These are phyloP conservation scores for Russula griseocarnosa DNA, from an alignment of 768 basidiomycete species.

Conservation along the genomic window DNA sequence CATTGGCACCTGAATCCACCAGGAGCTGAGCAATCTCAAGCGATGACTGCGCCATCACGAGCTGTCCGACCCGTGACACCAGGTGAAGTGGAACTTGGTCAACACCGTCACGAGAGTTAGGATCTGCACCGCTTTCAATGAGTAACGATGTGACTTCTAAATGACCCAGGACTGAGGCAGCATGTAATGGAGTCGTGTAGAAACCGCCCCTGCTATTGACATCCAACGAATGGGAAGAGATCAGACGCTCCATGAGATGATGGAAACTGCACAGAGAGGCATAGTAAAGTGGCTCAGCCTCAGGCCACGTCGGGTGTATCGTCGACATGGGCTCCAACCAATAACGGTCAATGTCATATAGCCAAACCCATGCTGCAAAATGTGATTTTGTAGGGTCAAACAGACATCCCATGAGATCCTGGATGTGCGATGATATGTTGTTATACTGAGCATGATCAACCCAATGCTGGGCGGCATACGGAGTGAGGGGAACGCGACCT, in stretches of 20 bases:
- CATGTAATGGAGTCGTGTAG: no score
- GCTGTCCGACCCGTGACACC: no score
- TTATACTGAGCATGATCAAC: background rate
- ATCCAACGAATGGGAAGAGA: background rate
- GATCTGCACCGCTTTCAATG: no score
- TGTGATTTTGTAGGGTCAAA: background rate
- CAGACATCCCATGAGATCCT: background rate
- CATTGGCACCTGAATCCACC: no score
- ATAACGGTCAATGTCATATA: background rate
- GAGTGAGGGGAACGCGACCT: background rate
- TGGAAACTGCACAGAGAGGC: background rate
- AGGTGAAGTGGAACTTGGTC: no score
- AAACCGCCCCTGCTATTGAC: no score
- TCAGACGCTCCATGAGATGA: background rate
- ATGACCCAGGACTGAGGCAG: background rate
- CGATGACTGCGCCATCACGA: no score
- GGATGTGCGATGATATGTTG: background rate
- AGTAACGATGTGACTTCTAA: no score
- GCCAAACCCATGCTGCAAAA: background rate
- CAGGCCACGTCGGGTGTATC: background rate
- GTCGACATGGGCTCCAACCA: background rate
- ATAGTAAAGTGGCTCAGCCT: background rate
- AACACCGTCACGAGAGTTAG: no score
- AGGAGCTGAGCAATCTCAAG: no score
- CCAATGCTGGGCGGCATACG: background rate